A percentile compares a stretch with the other conserved stretches of the same genome.
Evolutionary conservation across 2,329 filamentous ascomycete genomes (phyloP).

Genomic region (Sarocladium brachiariae): DNA sequence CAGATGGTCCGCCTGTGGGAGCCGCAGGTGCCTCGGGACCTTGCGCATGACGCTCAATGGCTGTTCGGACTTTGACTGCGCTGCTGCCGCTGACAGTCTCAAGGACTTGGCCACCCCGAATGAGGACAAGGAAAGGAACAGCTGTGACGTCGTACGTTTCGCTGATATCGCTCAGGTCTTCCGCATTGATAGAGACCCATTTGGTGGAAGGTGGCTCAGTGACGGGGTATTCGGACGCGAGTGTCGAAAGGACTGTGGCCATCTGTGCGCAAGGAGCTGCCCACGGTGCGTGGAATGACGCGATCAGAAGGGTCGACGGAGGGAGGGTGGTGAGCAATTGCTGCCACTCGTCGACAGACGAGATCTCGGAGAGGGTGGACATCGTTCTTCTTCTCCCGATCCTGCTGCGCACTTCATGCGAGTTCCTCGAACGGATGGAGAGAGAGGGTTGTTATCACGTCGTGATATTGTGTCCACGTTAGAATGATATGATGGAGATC

Average conservation of each 20-base stretch:
- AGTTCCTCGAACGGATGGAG: too few species aligned
- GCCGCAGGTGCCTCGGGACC: slow-evolving; percentile 28
- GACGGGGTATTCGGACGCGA: slow-evolving; percentile 78
- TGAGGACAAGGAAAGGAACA: slow-evolving; percentile 83
- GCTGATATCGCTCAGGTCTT: slow-evolving; percentile 86
- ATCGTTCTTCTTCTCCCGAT: too few species aligned
- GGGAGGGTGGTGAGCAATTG: slow-evolving; percentile 60
- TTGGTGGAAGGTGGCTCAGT: slow-evolving; percentile 59
- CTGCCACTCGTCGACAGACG: slow-evolving; percentile 66
- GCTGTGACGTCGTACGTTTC: slow-evolving; percentile 92
- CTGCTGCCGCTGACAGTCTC: slow-evolving; percentile 89
- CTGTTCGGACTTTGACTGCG: slow-evolving; percentile 73
- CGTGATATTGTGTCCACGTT: too few species aligned
- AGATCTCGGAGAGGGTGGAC: slow-evolving; percentile 73
- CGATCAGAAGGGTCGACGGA: slow-evolving; percentile 65
- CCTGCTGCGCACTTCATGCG: too few species aligned
- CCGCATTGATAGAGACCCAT: slow-evolving; percentile 89
- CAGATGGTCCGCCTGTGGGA: slow-evolving; percentile 8
- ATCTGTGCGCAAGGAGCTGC: slow-evolving; percentile 94
- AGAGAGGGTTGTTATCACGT: too few species aligned
- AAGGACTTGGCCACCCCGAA: slow-evolving; percentile 66
- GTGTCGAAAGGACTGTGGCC: slow-evolving; percentile 75
- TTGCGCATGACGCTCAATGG: slow-evolving; percentile 76
- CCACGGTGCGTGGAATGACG: slow-evolving; percentile 97
- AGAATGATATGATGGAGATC: too few species aligned